These are phyloP conservation scores for Auricularia auricula-judae DNA, from an alignment of 768 basidiomycete genomes.

Conservation along the genomic window DNA sequence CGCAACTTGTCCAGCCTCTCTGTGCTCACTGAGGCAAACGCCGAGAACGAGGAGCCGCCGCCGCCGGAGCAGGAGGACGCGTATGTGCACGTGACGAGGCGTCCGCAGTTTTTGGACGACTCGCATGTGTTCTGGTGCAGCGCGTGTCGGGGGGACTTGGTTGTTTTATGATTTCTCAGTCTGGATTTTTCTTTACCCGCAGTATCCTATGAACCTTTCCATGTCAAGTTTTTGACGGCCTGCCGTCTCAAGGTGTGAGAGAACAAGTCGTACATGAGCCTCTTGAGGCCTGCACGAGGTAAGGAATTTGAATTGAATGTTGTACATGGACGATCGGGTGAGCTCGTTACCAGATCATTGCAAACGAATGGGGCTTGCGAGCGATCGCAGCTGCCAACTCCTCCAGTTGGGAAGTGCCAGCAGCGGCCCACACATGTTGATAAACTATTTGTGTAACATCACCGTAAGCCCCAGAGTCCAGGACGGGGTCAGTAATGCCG, in stretches of 20 bases:
- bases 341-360: no score
- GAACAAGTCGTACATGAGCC: no score
- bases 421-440: not conserved
- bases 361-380: no score
- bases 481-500: not conserved
- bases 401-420: no score
- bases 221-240: no score
- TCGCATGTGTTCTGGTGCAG: constrained; percentile 86
- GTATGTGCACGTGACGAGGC: constrained; percentile 21
- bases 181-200: not conserved
- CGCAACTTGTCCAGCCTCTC: not conserved
- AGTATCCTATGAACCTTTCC: not conserved
- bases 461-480: not conserved
- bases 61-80: not conserved
- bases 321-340: no score
- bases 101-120: constrained; percentile 76
- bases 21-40: constrained; percentile 42
- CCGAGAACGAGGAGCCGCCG: constrained; percentile 22
- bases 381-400: no score
- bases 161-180: constrained; percentile 42
- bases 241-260: no score
- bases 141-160: constrained; percentile 70
- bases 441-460: not conserved
- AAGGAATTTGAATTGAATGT: no score
- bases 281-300: no score